phyloP scores from a whole-genome alignment of 495 filamentous ascomycete species.

The Annulohypoxylon nitens region DNA sequence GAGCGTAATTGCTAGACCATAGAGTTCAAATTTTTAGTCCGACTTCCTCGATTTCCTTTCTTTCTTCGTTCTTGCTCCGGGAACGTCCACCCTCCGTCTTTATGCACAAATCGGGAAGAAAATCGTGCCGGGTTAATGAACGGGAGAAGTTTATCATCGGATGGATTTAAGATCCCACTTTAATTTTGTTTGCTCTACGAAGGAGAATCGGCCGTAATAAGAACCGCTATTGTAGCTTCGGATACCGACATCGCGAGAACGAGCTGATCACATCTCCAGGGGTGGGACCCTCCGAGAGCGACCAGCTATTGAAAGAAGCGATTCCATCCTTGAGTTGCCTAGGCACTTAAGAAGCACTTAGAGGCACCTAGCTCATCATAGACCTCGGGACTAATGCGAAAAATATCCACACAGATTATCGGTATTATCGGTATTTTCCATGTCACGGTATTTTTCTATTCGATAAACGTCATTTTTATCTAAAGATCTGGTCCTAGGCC shows the following conservation, averaged over 20 bases:
- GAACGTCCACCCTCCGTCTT: neutral
- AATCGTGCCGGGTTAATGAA: neutral
- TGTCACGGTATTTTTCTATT: neutral
- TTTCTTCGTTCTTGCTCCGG: neutral
- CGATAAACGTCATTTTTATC: conserved; percentile 1
- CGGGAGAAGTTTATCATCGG: neutral
- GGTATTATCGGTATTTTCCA: conserved; percentile 7
- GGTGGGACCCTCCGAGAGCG: neutral
- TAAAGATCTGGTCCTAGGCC: neutral
- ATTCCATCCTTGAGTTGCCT: neutral
- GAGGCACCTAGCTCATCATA: neutral
- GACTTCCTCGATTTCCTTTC: neutral
- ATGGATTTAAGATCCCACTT: neutral
- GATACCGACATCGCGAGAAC: neutral
- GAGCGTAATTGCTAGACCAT: neutral
- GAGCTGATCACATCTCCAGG: too few species aligned
- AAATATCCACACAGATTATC: conserved; percentile 2
- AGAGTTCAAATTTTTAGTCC: conserved; percentile 1
- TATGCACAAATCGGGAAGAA: neutral
- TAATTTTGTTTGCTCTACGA: neutral
- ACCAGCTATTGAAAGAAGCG: neutral
- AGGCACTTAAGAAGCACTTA: neutral
- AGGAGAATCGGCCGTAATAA: conserved; percentile 8
- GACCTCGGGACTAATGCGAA: conserved; percentile 6
- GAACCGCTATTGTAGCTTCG: neutral